Base-by-base conservation (phyloP, 805 yeast species). In the Zygosaccharomyces pseudorouxii region DNA sequence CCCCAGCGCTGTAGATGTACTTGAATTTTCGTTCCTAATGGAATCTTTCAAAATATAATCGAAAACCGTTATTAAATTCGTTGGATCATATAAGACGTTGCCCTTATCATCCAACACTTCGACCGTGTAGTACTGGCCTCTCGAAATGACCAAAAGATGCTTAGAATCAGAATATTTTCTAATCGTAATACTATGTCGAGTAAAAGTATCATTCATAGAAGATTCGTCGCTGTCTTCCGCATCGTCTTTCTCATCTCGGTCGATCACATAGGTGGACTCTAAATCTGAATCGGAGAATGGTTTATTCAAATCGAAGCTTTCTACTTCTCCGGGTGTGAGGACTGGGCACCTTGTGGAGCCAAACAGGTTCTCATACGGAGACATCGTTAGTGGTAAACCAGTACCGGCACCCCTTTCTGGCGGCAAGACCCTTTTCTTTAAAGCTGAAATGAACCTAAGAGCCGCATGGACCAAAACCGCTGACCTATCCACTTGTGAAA, bases 81-180 rank as follows among this genome's bases (percentile, higher is more conserved):
- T 73, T 56, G 83, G 85, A 2, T 81, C 75, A 64, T 87, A 73
- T 23, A 86, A 68, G 46, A 87, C 65, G 58, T 88, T 81, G 61
- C 85, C 76, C 31, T 78, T 68, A 16, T 74, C 74, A 64, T 86
- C 90, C 54, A 89, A 71, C 1, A 89, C 96, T 58, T 86, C 90
- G 56, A 89, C 78, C 79, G 92, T 85, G 66, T 89, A 89, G 66
- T 86, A 88, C 64, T 88, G 96, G 5, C 95, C 86, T 54, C 81
- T 82, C 42, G 89, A 82, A 54, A 88, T 70, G 27, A 89, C 84
- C 14, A 87, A 76, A 36, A 89, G 77, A 63, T 89, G 95, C 55
- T 79, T 80, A 2, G 92, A 80, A 19, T 77, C 71, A 7, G 74
- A 62, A 61, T 81, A 87, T 2, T 83, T 72, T 64, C 82, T 88